Evolutionary conservation across 495 filamentous ascomycete genomes (phyloP), one percentile per base, ranked within the genome.

Genomic region (Aspergillus wentii): DNA sequence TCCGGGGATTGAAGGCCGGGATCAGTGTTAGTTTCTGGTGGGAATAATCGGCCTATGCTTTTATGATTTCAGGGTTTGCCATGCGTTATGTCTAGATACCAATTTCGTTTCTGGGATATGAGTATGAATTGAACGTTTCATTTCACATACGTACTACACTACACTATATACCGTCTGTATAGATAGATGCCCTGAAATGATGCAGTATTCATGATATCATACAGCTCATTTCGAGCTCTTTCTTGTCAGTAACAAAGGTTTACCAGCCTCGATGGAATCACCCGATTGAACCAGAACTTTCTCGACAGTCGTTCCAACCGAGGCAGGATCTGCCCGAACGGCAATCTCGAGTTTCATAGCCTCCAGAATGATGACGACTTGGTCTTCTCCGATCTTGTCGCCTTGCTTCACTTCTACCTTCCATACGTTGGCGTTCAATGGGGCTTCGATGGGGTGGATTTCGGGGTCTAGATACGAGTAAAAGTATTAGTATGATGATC

Each of bases 1-100:
- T 99, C 4, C 71, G 84, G 44, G 86, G 86, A 23, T 52, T 96
- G 56, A 85, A 75, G 38, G 83, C 83, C 22, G 95, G 92, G 44
- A 85, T 94, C 46, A 97, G 94, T 53, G 90, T 97, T 23, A 97
- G 88, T 59, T 98, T 95, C 57, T 99, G 92, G 92, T 99, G 90
- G 88, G 83, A 29, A 20, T 56, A 38, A 18, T 23, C 10, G n/a
- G n/a, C n/a, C n/a, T n/a, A n/a, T n/a, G n/a, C n/a, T n/a, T n/a
- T n/a, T n/a, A n/a, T n/a, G n/a, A n/a, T n/a, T n/a, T n/a, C n/a
- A n/a, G n/a, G n/a, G n/a, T n/a, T n/a, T n/a, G n/a, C n/a, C n/a
- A n/a, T n/a, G n/a, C n/a, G n/a, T n/a, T n/a, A n/a, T n/a, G n/a
- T n/a, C n/a, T n/a, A n/a, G n/a, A n/a, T n/a, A n/a, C n/a, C n/a